Conservation (phyloP, 805 yeast species). For the Teunomyces kruisii region DNA sequence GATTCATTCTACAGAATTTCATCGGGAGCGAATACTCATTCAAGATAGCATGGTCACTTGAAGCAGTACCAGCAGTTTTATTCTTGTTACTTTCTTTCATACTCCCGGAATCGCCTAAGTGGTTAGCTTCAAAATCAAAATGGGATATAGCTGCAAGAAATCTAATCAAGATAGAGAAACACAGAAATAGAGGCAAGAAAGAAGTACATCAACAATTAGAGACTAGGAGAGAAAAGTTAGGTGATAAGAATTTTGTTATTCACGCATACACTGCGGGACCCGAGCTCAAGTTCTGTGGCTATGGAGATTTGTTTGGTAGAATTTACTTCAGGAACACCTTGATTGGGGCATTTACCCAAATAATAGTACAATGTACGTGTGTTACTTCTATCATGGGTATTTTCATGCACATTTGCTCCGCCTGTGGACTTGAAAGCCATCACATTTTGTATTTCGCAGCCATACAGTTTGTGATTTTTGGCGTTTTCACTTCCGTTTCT, state of each 20-base stretch:
- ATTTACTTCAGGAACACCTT: slow-evolving; percentile 33
- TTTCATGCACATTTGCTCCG: slow-evolving; percentile 46
- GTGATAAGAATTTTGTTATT: slow-evolving; percentile 23
- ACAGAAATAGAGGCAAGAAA: background rate
- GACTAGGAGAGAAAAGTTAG: background rate
- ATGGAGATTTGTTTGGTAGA: slow-evolving; percentile 31
- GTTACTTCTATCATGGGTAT: slow-evolving; percentile 45
- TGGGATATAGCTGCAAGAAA: slow-evolving; percentile 10
- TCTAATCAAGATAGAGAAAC: slow-evolving; percentile 3
- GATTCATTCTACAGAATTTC: slow-evolving; percentile 12
- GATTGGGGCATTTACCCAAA: slow-evolving; percentile 39
- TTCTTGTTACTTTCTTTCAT: slow-evolving; percentile 18
- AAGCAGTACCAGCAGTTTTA: slow-evolving; percentile 19
- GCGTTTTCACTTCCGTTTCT: slow-evolving; percentile 45
- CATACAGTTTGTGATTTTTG: slow-evolving; percentile 37
- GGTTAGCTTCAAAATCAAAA: slow-evolving; percentile 14
- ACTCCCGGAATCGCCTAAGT: slow-evolving; percentile 33
- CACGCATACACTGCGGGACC: slow-evolving; percentile 22
- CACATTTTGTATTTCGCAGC: slow-evolving; percentile 33
- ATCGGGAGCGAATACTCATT: slow-evolving; percentile 12
- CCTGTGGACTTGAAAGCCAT: slow-evolving; percentile 43
- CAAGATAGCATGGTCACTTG: slow-evolving; percentile 20
- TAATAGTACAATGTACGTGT: slow-evolving; percentile 46
- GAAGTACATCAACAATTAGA: background rate
- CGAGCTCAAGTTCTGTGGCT: slow-evolving; percentile 20